Evolutionary conservation across 805 yeast species (phyloP).

Genomic region (Wickerhamia fluorescens): DNA sequence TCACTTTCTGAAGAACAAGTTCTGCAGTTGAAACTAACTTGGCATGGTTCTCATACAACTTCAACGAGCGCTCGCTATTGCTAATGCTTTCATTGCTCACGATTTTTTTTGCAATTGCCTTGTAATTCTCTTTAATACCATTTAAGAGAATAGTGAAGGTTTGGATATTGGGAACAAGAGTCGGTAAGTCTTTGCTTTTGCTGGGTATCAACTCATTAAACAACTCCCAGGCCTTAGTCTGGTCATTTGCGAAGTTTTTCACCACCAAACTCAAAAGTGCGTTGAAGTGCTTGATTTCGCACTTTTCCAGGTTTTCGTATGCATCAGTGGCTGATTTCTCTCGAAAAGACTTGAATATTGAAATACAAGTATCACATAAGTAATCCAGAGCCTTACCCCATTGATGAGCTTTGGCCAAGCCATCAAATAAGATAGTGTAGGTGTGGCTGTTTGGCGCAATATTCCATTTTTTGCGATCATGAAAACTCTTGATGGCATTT

Average conservation of each 20-base stretch:
- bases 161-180: slow-evolving; percentile 23
- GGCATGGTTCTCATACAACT: slow-evolving; percentile 22
- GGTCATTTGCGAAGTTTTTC: slow-evolving; percentile 27
- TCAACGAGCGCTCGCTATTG: slow-evolving; percentile 13
- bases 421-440: slow-evolving; percentile 28
- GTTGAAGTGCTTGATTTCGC: slow-evolving; percentile 27
- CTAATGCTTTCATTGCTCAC: slow-evolving; percentile 9
- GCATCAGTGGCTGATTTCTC: slow-evolving; percentile 1
- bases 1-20: slow-evolving; percentile 19
- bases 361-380: slow-evolving; percentile 14
- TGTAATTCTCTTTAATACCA: slow-evolving; percentile 21
- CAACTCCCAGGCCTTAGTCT: slow-evolving; percentile 30
- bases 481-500: slow-evolving; percentile 44
- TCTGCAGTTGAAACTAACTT: slow-evolving; percentile 20
- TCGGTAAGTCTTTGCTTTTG: slow-evolving; percentile 7
- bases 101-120: slow-evolving; percentile 10
- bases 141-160: slow-evolving; percentile 34
- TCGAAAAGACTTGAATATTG: slow-evolving; percentile 14
- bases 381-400: slow-evolving; percentile 25
- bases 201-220: slow-evolving; percentile 22
- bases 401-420: slow-evolving; percentile 23
- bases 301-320: slow-evolving; percentile 3
- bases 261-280: slow-evolving; percentile 28
- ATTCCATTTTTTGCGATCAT: slow-evolving; percentile 57
- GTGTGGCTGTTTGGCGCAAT: slow-evolving; percentile 45